These are phyloP conservation scores for Colletotrichum orbiculare DNA, from an alignment of 2,329 filamentous ascomycete genomes.

Conservation along the genomic window DNA sequence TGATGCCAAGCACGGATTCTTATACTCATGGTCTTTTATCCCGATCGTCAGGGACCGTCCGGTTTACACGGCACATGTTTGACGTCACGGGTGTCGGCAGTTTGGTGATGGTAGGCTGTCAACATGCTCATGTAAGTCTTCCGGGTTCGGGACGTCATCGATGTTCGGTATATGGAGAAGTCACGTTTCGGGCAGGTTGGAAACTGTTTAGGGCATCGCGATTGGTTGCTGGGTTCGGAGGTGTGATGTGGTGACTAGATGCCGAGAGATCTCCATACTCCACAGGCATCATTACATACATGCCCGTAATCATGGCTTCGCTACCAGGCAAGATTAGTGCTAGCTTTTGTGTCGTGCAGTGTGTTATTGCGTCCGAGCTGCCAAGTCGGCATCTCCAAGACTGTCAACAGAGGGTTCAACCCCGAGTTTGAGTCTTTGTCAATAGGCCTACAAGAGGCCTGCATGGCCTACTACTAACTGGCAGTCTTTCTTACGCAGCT, in stretches of 20 bases:
- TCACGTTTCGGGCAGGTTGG: slow-evolving; percentile 10
- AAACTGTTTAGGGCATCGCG: not conserved
- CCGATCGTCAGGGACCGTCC: not conserved
- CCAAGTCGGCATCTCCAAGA: too few relatives aligned
- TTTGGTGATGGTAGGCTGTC: not conserved
- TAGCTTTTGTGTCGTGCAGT: too few relatives aligned
- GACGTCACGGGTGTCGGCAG: slow-evolving; percentile 18
- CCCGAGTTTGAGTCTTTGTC: too few relatives aligned
- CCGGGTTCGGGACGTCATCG: slow-evolving; percentile 28
- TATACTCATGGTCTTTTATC: not conserved
- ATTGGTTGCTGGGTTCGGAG: slow-evolving; percentile 9
- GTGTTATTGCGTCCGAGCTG: too few relatives aligned
- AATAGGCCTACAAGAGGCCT: too few relatives aligned
- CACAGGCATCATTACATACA: not conserved
- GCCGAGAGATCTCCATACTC: slow-evolving; percentile 32
- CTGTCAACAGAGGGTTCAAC: too few relatives aligned
- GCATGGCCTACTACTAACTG: too few relatives aligned
- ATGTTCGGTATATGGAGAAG: slow-evolving; percentile 7
- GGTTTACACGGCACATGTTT: slow-evolving; percentile 4
- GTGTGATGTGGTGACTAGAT: not conserved
- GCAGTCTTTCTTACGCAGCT: too few relatives aligned
- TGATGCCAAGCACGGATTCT: not conserved
- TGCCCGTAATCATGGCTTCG: not conserved
- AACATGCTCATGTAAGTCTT: slow-evolving; percentile 4
- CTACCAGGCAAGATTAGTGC: not conserved